A percentile compares a stretch with the other conserved stretches of the same genome.
phyloP scores from a whole-genome alignment of 1,284 basidiomycete genomes.

The Ustilago cynodontis region DNA sequence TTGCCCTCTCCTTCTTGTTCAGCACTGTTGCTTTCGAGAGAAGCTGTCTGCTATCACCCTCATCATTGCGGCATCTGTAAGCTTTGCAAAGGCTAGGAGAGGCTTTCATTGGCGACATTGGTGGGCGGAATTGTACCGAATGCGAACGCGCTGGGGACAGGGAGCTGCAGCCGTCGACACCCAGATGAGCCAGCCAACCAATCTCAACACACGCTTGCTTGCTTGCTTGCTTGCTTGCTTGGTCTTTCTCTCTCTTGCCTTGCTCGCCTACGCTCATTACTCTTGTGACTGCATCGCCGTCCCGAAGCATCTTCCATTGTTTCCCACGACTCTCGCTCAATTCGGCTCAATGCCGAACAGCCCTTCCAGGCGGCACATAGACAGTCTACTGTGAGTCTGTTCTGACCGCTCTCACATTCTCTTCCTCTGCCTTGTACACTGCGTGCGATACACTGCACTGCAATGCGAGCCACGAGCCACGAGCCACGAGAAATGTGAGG shows the following conservation, averaged over 20 bases:
- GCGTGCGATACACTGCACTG: no score
- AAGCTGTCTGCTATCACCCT: no score
- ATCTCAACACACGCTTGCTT: not conserved
- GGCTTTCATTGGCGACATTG: no score
- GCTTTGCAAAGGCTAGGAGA: no score
- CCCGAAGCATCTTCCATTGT: not conserved
- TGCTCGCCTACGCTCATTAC: not conserved
- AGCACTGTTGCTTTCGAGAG: not conserved
- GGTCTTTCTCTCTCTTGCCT: slow-evolving; percentile 2
- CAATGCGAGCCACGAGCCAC: not conserved
- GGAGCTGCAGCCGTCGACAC: slow-evolving; percentile 1
- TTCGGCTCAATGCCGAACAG: slow-evolving; percentile 3
- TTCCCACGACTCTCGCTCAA: not conserved
- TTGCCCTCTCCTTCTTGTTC: not conserved
- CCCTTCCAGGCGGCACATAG: not conserved
- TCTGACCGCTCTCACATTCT: not conserved
- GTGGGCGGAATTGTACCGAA: not conserved
- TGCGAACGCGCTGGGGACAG: slow-evolving; percentile 5
- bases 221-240: not conserved
- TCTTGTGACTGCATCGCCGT: no score
- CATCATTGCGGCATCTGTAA: no score
- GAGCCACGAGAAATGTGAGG: slow-evolving; percentile 15
- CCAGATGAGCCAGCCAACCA: slow-evolving; percentile 2
- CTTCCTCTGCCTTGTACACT: not conserved
- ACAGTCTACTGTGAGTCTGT: not conserved